These are phyloP conservation scores for Caryopteris hybrid DNA, from an alignment of 305 asterid genomes.

Conservation along the genomic window DNA sequence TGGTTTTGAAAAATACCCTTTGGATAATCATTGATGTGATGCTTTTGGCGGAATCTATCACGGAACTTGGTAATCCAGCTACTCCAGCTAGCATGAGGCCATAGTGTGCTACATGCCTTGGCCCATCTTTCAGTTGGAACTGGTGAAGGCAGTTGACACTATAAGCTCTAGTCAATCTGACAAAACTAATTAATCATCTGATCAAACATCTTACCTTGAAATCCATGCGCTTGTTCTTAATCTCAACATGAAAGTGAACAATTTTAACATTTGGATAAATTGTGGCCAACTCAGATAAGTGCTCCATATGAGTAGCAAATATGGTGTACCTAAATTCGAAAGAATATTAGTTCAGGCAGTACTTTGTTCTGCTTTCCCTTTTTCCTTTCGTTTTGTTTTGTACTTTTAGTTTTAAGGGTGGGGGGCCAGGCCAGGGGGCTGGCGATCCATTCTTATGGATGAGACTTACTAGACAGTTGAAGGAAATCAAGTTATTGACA, in stretches of 20 bases:
- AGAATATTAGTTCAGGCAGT: not conserved
- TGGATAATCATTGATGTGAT: constrained; percentile 68
- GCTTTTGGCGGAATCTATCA: constrained; percentile 61
- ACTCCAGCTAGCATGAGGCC: constrained; percentile 91
- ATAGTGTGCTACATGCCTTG: constrained; percentile 74
- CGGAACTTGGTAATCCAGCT: constrained; percentile 87
- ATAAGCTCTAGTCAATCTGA: constrained; percentile 13
- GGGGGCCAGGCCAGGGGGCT: not conserved
- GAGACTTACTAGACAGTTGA: not conserved
- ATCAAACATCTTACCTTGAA: constrained; percentile 58
- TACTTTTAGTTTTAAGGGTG: too few relatives aligned
- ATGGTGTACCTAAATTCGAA: constrained; percentile 62
- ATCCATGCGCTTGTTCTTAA: constrained; percentile 81
- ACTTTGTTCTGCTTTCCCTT: not conserved
- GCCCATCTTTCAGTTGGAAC: constrained; percentile 93
- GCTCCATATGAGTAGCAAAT: constrained; percentile 96
- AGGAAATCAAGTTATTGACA: not conserved
- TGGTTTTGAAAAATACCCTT: constrained; percentile 42
- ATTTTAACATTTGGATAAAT: constrained; percentile 85
- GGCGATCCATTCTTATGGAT: not conserved
- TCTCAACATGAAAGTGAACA: constrained; percentile 79
- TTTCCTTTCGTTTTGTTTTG: not conserved
- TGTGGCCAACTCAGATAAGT: constrained; percentile 78
- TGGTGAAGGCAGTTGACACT: constrained; percentile 26
- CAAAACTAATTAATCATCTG: not conserved